A percentile compares a stretch with the other conserved stretches of the same genome.
Conservation (phyloP, 805 yeast species). For the Nakazawaea wyomingensis region DNA sequence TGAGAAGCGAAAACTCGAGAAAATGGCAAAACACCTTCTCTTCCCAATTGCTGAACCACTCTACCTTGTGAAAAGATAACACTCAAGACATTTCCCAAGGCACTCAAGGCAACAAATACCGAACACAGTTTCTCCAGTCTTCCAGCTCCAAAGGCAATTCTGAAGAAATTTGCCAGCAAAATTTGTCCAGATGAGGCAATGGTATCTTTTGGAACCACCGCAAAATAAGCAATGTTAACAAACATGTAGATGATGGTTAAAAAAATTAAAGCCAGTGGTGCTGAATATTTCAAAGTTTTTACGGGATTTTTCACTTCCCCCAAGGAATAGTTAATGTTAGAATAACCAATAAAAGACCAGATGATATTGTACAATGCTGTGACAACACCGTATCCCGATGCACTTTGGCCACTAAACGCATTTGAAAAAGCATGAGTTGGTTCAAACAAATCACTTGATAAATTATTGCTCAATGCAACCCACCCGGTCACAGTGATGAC, state of each 20-base stretch:
- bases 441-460: constrained; percentile 39
- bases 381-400: constrained; percentile 56
- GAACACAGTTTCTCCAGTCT: constrained; percentile 69
- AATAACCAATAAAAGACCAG: constrained; percentile 82
- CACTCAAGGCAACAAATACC: constrained; percentile 75
- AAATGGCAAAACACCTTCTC: constrained; percentile 78
- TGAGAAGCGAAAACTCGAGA: constrained; percentile 65
- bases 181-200: constrained; percentile 58
- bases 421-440: constrained; percentile 37
- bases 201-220: constrained; percentile 69
- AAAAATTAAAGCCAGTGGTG: constrained; percentile 62
- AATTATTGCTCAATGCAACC: constrained; percentile 76
- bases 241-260: constrained; percentile 67
- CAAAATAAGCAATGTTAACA: constrained; percentile 74
- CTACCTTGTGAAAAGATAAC: constrained; percentile 82
- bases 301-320: constrained; percentile 76
- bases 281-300: constrained; percentile 63
- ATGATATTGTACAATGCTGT: constrained; percentile 77
- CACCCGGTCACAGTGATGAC: constrained; percentile 75
- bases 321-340: constrained; percentile 77
- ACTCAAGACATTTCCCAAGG: constrained; percentile 76
- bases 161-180: constrained; percentile 73
- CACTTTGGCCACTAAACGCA: constrained; percentile 30
- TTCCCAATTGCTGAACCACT: constrained; percentile 72
- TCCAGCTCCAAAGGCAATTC: constrained; percentile 57